Conservation (phyloP, 345 rosid genomes). For the Melaleuca quinquenervia region DNA sequence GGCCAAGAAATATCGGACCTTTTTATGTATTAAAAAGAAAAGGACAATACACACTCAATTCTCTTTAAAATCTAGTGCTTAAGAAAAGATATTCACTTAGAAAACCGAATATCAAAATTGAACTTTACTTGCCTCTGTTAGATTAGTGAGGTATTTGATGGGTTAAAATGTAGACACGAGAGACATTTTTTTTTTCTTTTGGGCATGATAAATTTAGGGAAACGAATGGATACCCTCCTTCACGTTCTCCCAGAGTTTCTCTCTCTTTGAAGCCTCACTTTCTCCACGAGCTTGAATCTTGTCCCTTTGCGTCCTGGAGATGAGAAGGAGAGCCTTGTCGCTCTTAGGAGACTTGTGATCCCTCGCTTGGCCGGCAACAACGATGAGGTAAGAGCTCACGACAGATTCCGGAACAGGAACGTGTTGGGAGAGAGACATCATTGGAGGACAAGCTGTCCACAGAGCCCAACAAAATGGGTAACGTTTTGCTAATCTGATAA, state of each 20-base stretch:
- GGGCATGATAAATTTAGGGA: background rate
- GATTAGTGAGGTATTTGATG: background rate
- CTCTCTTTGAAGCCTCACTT: background rate
- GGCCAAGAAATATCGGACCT: background rate
- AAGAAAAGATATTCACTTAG: background rate
- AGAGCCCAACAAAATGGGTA: no score
- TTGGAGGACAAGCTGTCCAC: no score
- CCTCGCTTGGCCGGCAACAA: background rate
- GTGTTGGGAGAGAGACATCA: no score
- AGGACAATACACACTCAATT: background rate
- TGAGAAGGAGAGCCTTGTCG: background rate
- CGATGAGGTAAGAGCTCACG: background rate
- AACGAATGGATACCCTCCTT: background rate
- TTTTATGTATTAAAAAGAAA: background rate
- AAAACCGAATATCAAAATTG: no score
- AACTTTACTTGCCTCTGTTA: background rate
- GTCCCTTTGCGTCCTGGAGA: background rate
- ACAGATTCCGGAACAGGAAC: background rate
- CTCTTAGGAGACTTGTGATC: background rate
- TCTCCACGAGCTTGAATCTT: background rate
- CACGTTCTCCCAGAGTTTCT: background rate
- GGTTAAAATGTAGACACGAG: background rate
- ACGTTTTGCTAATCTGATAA: background rate
- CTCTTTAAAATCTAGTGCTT: background rate
- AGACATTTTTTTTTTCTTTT: background rate